A percentile compares a stretch with the other conserved stretches of the same genome.
Conservation (phyloP, 176 grass and related monocot genomes). For the Oryza coarctata region DNA sequence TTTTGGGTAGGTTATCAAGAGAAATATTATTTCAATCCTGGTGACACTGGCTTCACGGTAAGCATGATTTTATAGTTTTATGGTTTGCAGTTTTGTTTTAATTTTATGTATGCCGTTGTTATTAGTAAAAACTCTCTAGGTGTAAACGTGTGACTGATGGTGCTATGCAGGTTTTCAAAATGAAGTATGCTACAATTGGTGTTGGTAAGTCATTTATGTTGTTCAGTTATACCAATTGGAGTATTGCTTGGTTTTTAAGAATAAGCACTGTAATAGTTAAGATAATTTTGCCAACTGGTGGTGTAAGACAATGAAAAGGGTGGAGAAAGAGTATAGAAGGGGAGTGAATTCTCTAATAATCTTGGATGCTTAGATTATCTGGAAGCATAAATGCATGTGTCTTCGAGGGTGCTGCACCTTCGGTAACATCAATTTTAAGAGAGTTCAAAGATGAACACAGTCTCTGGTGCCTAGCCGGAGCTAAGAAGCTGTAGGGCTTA, state of each 20-base stretch:
- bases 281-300: too few species aligned
- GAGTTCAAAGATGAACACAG: too few species aligned
- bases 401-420: too few species aligned
- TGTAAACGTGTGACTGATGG: background rate
- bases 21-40: slow-evolving; percentile 93
- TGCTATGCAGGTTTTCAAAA: slow-evolving; percentile 70
- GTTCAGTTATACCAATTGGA: too few species aligned
- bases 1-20: slow-evolving; percentile 84
- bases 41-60: slow-evolving; percentile 95
- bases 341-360: too few species aligned
- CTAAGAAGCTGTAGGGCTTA: too few species aligned
- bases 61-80: background rate
- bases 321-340: too few species aligned
- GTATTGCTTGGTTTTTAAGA: background rate
- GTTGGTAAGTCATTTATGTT: slow-evolving; percentile 67
- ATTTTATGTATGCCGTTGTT: background rate
- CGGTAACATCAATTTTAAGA: too few species aligned
- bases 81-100: background rate
- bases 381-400: too few species aligned
- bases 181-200: slow-evolving; percentile 88
- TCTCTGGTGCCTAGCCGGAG: too few species aligned
- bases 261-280: background rate
- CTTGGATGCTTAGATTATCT: too few species aligned
- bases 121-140: background rate
- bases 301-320: too few species aligned